A percentile compares a stretch with the other conserved stretches of the same genome.
These are phyloP conservation scores for Lachnellula subtilissima DNA, from an alignment of 2,329 filamentous ascomycete species.

Conservation along the genomic window DNA sequence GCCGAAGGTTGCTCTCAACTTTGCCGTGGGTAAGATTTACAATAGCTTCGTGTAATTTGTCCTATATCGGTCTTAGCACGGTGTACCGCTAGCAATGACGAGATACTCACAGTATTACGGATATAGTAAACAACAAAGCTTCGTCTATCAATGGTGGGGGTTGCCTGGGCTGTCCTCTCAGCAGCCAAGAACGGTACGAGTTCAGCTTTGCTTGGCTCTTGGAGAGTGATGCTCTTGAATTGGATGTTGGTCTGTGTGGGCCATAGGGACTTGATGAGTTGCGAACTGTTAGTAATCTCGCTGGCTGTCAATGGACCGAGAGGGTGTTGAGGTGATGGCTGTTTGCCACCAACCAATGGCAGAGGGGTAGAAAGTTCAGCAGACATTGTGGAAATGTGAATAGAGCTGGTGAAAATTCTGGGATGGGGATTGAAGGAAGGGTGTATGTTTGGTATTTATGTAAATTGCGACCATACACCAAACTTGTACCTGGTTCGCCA, in stretches of 20 bases:
- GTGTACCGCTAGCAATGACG: constrained; percentile 2
- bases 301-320: constrained; percentile 53
- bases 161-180: constrained; percentile 38
- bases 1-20: constrained; percentile 53
- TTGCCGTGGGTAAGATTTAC: constrained; percentile 45
- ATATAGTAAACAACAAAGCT: constrained; percentile 56
- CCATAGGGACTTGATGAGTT: constrained; percentile 49
- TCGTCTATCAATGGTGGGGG: constrained; percentile 43
- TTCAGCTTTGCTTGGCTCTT: constrained; percentile 50
- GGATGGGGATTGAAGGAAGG: background rate
- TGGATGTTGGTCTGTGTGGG: constrained; percentile 51
- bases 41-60: constrained; percentile 58
- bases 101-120: constrained; percentile 48
- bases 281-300: constrained; percentile 50
- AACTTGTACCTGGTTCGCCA: background rate
- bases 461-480: background rate
- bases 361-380: constrained; percentile 23
- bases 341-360: constrained; percentile 23
- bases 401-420: background rate
- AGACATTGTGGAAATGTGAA: constrained; percentile 14
- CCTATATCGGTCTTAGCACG: constrained; percentile 33
- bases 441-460: background rate
- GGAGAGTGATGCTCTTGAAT: constrained; percentile 59
- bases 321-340: constrained; percentile 41
- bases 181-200: constrained; percentile 47